phyloP scores from a whole-genome alignment of 2,329 filamentous ascomycete species.

The Penicillium aurantiogriseum region DNA sequence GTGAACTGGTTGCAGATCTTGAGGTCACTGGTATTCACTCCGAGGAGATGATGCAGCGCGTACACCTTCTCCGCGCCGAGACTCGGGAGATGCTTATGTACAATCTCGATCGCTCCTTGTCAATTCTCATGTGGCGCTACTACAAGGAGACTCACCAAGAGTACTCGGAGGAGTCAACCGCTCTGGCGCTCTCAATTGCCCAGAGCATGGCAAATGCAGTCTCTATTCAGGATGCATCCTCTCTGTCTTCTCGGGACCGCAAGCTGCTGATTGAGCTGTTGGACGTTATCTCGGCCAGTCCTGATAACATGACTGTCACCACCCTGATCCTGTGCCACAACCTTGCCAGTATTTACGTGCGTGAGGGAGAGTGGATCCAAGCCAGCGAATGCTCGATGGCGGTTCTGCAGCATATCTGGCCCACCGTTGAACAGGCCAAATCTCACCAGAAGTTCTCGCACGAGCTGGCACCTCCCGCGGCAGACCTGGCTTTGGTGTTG shows the following conservation, averaged over 20 bases:
- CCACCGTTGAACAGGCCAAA: conserved; percentile 29
- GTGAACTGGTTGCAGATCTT: conserved; percentile 34
- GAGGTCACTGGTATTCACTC: conserved; percentile 34
- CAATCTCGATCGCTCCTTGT: conserved; percentile 33
- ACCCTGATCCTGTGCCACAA: conserved; percentile 34
- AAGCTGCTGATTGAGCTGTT: conserved; percentile 33
- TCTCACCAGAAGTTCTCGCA: conserved; percentile 31
- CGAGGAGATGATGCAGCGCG: conserved; percentile 31
- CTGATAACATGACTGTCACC: conserved; percentile 24
- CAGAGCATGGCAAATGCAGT: conserved; percentile 25
- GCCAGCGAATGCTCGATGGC: conserved; percentile 31
- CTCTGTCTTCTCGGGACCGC: conserved; percentile 28
- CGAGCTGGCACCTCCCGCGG: conserved; percentile 32
- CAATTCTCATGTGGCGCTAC: conserved; percentile 36
- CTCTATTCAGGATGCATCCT: conserved; percentile 22
- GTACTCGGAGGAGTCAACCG: conserved; percentile 30
- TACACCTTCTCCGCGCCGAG: conserved; percentile 31
- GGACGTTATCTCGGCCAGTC: conserved; percentile 33
- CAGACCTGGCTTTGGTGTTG: conserved; percentile 33
- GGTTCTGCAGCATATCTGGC: conserved; percentile 35
- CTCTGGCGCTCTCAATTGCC: conserved; percentile 30
- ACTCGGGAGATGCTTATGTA: conserved; percentile 34
- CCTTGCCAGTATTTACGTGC: conserved; percentile 32
- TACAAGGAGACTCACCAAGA: conserved; percentile 33
- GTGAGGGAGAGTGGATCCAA: conserved; percentile 32